A percentile compares a stretch with the other conserved stretches of the same genome.
Conservation (phyloP, 1,284 basidiomycete species). For the Austroboletus niveus region DNA sequence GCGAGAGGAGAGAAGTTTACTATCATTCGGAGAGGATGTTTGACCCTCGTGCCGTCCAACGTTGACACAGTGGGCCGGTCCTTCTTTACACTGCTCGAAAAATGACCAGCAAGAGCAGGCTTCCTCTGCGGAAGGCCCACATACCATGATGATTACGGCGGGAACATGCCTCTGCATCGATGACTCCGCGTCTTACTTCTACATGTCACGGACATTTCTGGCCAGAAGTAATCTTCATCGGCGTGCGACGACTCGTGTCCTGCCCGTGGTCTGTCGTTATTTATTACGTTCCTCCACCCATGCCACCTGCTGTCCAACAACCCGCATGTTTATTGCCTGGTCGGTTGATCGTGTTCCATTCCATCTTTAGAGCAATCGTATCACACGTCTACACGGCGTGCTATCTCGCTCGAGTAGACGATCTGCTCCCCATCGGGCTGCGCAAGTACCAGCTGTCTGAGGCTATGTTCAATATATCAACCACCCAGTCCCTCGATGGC, state of each 20-base stretch:
- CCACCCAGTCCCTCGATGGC: neutral
- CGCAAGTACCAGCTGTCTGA: constrained; percentile 17
- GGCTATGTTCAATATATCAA: constrained; percentile 16
- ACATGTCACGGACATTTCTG: neutral
- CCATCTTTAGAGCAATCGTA: constrained; percentile 4
- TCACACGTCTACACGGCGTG: constrained; percentile 5
- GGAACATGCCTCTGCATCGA: neutral
- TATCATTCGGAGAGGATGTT: constrained; percentile 55
- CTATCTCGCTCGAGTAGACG: neutral
- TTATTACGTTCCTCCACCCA: constrained; percentile 15
- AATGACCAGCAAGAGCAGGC: too few species aligned
- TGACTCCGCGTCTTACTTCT: neutral
- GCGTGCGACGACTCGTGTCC: neutral
- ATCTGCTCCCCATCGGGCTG: neutral
- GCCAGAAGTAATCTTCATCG: neutral
- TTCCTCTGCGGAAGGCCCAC: too few species aligned
- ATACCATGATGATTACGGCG: too few species aligned
- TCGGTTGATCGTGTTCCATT: constrained; percentile 5
- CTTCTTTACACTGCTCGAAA: neutral
- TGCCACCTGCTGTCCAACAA: constrained; percentile 8
- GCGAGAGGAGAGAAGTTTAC: constrained; percentile 48
- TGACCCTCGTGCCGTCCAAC: constrained; percentile 4
- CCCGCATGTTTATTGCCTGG: constrained; percentile 6
- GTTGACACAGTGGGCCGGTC: constrained; percentile 3
- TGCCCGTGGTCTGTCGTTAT: neutral